phyloP scores from a whole-genome alignment of 306 rosid genomes.

The Rosa multiflora region DNA sequence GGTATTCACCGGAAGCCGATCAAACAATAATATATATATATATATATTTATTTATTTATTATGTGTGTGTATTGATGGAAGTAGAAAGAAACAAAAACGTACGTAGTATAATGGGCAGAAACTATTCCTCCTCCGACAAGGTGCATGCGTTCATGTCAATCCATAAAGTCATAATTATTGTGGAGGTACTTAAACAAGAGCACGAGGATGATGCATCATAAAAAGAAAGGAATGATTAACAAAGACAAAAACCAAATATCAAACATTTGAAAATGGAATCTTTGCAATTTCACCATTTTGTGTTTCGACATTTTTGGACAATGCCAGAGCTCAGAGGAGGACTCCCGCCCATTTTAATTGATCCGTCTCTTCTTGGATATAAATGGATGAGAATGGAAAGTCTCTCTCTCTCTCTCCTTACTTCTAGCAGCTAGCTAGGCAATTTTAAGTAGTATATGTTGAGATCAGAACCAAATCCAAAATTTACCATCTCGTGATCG shows the following conservation, averaged over 20 bases:
- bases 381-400: background rate
- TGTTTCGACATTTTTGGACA: constrained; percentile 18
- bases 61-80: background rate
- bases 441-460: no score
- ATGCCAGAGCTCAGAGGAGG: constrained; percentile 5
- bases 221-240: background rate
- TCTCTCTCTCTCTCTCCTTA: background rate
- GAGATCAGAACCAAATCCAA: background rate
- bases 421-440: background rate
- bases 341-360: background rate
- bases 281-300: constrained; percentile 16
- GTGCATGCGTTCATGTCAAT: constrained; percentile 39
- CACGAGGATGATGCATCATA: constrained; percentile 24
- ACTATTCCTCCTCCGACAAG: constrained; percentile 36
- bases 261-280: constrained; percentile 19
- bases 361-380: background rate
- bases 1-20: constrained; percentile 3
- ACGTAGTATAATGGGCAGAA: constrained; percentile 27
- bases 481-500: background rate
- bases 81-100: constrained; percentile 24
- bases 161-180: constrained; percentile 31
- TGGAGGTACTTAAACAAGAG: constrained; percentile 30
- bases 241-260: constrained; percentile 4
- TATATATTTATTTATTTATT: background rate
- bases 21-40: no score